Base-by-base conservation (phyloP, 2,329 filamentous ascomycete species). In the Trichoderma sp. region DNA sequence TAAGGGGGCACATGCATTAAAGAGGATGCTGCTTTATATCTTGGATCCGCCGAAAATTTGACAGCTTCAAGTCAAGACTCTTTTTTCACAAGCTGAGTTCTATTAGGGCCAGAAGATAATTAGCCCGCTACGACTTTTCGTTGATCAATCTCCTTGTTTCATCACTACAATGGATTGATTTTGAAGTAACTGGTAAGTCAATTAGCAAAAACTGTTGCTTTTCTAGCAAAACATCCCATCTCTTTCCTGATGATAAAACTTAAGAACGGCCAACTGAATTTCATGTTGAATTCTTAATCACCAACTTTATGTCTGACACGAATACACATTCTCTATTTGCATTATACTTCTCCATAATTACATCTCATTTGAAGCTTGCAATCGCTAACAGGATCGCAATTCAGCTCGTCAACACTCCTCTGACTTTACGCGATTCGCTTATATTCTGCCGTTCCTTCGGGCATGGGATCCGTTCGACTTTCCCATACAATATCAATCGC, bases 231-330 rank as follows among this genome's bases (percentile, higher is more conserved):
- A 28, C 36, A 36, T 69, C 28, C 60, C 39, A 71, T 62, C 61
- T 64, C 60, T 72, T 77, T 73, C 73, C 82, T 88, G 87, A 90
- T 90, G 87, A 90, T 81, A 83, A 73, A 83, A 76, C 79, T 87
- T 88, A 89, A 89, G 87, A 90, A 90, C 88, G 87, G 87, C 88
- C 88, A 89, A 88, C 88, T 86, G 86, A 90, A 89, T 82, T 78
- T 79, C 76, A 85, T 89, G 87, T 88, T 86, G 87, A 89, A 77
- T 64, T 75, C 83, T 82, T 83, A 85, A 82, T 81, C 83, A 86
- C 87, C 89, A 89, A 87, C 87, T 89, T 86, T 88, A 86, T 89
- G 86, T 90, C 87, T 90, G 87, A 89, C 75, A 53, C 24, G 11
- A 74, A 63, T 61, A 14, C 75, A 61, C 65, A 30, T 51, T 28